A percentile compares a stretch with the other conserved stretches of the same genome.
Conservation (phyloP, 2,329 filamentous ascomycete species). For the Zymoseptoria tritici region DNA sequence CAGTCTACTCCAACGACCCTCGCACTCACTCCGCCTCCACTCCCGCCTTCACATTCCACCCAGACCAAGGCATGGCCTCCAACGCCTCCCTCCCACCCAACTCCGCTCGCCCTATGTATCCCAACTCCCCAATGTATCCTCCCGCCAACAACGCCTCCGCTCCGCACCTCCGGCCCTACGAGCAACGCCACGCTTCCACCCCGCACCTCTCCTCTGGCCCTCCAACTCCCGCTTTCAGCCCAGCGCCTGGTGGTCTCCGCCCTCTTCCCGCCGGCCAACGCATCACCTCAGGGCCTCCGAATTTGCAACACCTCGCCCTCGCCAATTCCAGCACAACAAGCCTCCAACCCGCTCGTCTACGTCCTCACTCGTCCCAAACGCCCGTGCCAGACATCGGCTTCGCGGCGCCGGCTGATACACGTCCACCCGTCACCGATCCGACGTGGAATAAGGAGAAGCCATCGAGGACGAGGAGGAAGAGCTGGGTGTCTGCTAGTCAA, state of each 20-base stretch:
- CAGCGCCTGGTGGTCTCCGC: slow-evolving; percentile 10
- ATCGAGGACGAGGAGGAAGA: background rate
- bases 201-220: slow-evolving; percentile 9
- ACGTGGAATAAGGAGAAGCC: slow-evolving; percentile 10
- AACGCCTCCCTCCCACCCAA: slow-evolving; percentile 4
- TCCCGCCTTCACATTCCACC: slow-evolving; percentile 45
- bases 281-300: slow-evolving; percentile 28
- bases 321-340: slow-evolving; percentile 5
- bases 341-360: background rate
- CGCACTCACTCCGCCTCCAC: background rate
- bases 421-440: slow-evolving; percentile 17
- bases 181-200: slow-evolving; percentile 14
- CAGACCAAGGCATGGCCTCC: slow-evolving; percentile 20
- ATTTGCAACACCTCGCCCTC: slow-evolving; percentile 12
- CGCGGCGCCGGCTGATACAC: slow-evolving; percentile 38
- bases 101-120: slow-evolving; percentile 6
- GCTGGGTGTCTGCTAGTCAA: background rate
- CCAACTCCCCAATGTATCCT: slow-evolving; percentile 8
- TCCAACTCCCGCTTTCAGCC: slow-evolving; percentile 11
- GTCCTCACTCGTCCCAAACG: slow-evolving; percentile 13
- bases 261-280: slow-evolving; percentile 4
- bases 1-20: slow-evolving; percentile 40
- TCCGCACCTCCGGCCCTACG: slow-evolving; percentile 11
- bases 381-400: slow-evolving; percentile 28
- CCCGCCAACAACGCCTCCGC: slow-evolving; percentile 8